phyloP scores from a whole-genome alignment of 2,329 filamentous ascomycete genomes.

The Cryphonectria japonica region DNA sequence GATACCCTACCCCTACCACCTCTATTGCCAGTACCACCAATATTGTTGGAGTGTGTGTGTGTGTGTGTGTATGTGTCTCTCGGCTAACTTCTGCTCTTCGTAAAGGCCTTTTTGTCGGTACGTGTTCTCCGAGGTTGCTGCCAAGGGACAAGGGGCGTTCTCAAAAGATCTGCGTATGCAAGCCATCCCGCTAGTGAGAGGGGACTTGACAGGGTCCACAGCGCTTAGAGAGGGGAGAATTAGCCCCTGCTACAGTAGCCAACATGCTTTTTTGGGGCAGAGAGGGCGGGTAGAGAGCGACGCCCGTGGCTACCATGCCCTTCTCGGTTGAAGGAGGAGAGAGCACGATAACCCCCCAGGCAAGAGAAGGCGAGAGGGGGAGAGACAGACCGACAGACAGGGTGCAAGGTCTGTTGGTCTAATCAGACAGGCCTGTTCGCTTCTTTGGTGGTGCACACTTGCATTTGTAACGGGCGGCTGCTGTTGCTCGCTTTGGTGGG shows the following conservation, averaged over 20 bases:
- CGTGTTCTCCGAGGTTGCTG: not conserved
- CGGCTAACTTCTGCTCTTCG: not conserved
- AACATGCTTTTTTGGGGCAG: not conserved
- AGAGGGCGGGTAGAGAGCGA: slow-evolving; percentile 18
- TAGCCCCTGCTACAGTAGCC: not conserved
- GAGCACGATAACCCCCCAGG: not conserved
- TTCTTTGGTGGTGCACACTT: not conserved
- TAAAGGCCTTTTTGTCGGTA: not conserved
- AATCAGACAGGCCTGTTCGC: slow-evolving; percentile 7
- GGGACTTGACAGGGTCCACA: slow-evolving; percentile 9
- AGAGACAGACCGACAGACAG: slow-evolving; percentile 10
- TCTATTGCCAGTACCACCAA: too few species aligned
- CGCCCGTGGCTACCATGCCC: slow-evolving; percentile 14
- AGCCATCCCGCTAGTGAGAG: slow-evolving; percentile 1
- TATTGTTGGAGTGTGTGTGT: not conserved
- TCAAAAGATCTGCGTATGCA: not conserved
- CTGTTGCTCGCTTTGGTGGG: not conserved
- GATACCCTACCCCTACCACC: not conserved
- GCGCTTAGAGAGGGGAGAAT: slow-evolving; percentile 11
- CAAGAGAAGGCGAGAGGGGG: not conserved
- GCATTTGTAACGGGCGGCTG: slow-evolving; percentile 20
- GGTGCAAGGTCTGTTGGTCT: not conserved
- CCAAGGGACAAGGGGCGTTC: not conserved
- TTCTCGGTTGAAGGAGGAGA: slow-evolving; percentile 16
- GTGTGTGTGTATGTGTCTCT: not conserved